These are phyloP conservation scores for Didymella pinodella DNA, from an alignment of 2,329 filamentous ascomycete species.

Conservation along the genomic window DNA sequence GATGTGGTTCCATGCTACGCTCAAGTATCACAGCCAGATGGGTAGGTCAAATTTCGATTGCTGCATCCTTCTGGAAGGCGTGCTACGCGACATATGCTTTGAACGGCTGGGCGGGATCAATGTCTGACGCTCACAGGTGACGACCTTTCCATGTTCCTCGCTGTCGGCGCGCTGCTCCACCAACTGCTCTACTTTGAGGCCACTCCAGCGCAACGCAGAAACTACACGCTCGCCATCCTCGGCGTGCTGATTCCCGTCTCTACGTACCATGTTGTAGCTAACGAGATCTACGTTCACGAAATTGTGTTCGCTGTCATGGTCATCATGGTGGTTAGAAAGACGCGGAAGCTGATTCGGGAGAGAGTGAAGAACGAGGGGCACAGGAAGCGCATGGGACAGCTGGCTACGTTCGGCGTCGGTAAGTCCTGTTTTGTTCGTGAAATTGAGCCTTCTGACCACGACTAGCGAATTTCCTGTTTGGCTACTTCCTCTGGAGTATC, in stretches of 20 bases:
- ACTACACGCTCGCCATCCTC: conserved; percentile 38
- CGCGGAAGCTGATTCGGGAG: conserved; percentile 38
- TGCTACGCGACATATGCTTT: neutral
- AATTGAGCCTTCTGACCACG: neutral
- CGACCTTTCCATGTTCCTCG: conserved; percentile 66
- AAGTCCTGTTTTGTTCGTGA: conserved; percentile 11
- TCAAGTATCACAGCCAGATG: conserved; percentile 59
- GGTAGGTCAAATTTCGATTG: conserved; percentile 36
- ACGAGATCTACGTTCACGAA: conserved; percentile 52
- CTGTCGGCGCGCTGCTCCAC: conserved; percentile 62
- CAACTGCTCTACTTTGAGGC: conserved; percentile 56
- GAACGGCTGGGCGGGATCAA: neutral
- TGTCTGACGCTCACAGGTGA: conserved; percentile 51
- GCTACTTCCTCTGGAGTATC: conserved; percentile 65
- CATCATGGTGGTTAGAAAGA: conserved; percentile 47
- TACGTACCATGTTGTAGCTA: conserved; percentile 48
- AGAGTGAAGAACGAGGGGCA: conserved; percentile 35
- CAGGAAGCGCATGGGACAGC: conserved; percentile 30
- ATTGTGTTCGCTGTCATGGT: conserved; percentile 54
- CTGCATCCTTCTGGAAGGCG: neutral
- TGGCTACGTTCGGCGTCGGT: conserved; percentile 45
- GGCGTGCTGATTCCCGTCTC: conserved; percentile 44
- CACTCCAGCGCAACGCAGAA: conserved; percentile 32
- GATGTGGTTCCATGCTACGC: conserved; percentile 54
- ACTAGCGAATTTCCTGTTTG: conserved; percentile 56